Base-by-base conservation (phyloP, 2,329 filamentous ascomycete species). In the Stagonosporopsis cucurbitacearum region DNA sequence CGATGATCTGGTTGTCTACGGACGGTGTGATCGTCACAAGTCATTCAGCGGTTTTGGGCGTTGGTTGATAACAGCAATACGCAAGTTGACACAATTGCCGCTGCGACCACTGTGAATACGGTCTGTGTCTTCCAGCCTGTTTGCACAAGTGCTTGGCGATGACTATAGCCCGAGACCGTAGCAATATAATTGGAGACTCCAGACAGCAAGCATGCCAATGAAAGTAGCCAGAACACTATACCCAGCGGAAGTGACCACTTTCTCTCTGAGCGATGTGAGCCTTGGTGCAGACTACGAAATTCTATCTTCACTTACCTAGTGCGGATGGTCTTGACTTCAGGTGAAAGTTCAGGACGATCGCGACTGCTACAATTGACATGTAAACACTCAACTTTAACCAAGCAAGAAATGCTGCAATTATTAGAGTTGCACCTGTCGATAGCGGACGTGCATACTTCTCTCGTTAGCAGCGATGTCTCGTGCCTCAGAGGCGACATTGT, bases 311-410 rank as follows among this genome's bases (percentile, higher is more conserved):
- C 62, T 37, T 60, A 69, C 64, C 62, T 12, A 66, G 55, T 19
- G 60, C 41, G 9, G 62, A 62, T 17, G 95, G 91, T 66, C 87
- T 78, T 17, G 81, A 81, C 70, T 92, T 93, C 45, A 99, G 83
- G 71, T 99, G 94, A 75, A 99, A 99, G 13, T 91, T 96, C 46
- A 97, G 82, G 9, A 96, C 87, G 64, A 99, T 96, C 46, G 95
- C 94, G 28, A 96, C 85, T 25, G 91, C 86, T 8, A 98, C 92
- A 47, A 99, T 82, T 62, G 92, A 87, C 84, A 98, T 93, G 79
- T 96, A 96, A 66, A 96, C 86, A 28, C 90, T 88, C 2, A 98
- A 84, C 4, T 93, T 88, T 19, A 98, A 86, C 84, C 95, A 97
- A 2, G 94, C 95, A 25, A 98, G 87, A 71, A 97, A 97, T 0